A percentile compares a stretch with the other conserved stretches of the same genome.
Conservation (phyloP, 1,284 basidiomycete genomes). For the Chalciporus sp. region DNA sequence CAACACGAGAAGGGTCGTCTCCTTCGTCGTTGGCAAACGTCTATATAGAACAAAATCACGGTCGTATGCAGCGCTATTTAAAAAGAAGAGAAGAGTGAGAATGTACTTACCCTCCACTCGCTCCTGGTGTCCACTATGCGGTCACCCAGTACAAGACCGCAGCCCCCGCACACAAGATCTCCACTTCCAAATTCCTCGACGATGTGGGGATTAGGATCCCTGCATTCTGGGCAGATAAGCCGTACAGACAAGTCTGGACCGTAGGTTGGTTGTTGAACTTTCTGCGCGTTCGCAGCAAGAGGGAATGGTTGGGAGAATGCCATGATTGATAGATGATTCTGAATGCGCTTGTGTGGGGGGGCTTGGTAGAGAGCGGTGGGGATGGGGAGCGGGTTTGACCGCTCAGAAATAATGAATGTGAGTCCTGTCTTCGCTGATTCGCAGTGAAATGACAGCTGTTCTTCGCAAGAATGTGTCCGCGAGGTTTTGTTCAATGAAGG, state of each 20-base stretch:
- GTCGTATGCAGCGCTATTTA: constrained; percentile 28
- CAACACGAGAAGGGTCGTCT: constrained; percentile 99
- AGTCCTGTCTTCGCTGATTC: constrained; percentile 17
- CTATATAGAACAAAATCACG: constrained; percentile 45
- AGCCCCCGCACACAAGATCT: constrained; percentile 96
- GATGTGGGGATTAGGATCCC: constrained; percentile 90
- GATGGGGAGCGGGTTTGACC: constrained; percentile 11
- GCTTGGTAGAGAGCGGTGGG: constrained; percentile 22
- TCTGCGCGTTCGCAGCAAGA: constrained; percentile 56
- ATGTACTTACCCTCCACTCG: constrained; percentile 90
- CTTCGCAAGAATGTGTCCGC: constrained; percentile 11
- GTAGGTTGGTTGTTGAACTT: constrained; percentile 56
- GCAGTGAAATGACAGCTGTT: constrained; percentile 16
- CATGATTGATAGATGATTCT: constrained; percentile 35
- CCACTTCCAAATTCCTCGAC: constrained; percentile 97
- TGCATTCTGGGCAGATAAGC: constrained; percentile 93
- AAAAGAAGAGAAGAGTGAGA: constrained; percentile 17
- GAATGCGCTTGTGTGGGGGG: constrained; percentile 15
- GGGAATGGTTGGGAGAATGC: constrained; percentile 71
- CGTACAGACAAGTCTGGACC: constrained; percentile 86
- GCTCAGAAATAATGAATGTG: constrained; percentile 28
- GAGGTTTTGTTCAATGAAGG: constrained; percentile 13
- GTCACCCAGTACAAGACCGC: constrained; percentile 95
- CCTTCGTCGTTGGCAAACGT: constrained; percentile 99
- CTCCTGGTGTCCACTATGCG: constrained; percentile 96